Evolutionary conservation across 805 yeast species (phyloP), one percentile per base, ranked within the genome.

Genomic region (Candida parachauliodes): DNA sequence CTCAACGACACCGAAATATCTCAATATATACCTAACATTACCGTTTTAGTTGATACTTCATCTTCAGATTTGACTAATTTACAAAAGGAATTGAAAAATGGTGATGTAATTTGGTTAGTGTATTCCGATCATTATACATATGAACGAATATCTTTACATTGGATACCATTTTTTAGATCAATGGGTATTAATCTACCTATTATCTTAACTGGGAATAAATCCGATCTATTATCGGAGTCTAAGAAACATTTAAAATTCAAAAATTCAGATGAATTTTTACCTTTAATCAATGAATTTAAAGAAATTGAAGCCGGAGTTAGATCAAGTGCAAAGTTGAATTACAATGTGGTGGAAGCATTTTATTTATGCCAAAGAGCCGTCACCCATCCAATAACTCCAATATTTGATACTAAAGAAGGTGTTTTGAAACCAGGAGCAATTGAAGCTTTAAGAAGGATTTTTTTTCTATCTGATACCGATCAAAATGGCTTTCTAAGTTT

Each of bases 71-170:
- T 78, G 23, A 60, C 62, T 1, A 55, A 63, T 0, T 61, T 93
- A 10, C 86, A 84, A 41, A 67, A 72, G 22, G 96, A 88, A 54
- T 74, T 93, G 45, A 73, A 95, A 32, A 72, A 76, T 37, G 93
- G 97, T 0, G 91, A 86, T 59, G 97, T 88, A 10, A 84, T 93
- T 2, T 84, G 96, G 91, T 72, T 93, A n/a, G 88, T 93, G 0
- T 93, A 89, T 55, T 77, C 93, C 3, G 98, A 89, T 53, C 95
- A 88, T 52, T 93, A 88, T 54, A 88, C 98, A 0, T 93, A 88
- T 55, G 98, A 93, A 56, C 71, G 98, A 32, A 78, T 93, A 4
- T 80, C 96, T 2, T 66, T 91, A 17, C 88, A 88, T 57, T 93
- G 99, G 99, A 81, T 93, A 75, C 93, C 94, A 36, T 76, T 83